These are phyloP conservation scores for Graphium sp. DNA, from an alignment of 2,329 filamentous ascomycete species.

Conservation along the genomic window DNA sequence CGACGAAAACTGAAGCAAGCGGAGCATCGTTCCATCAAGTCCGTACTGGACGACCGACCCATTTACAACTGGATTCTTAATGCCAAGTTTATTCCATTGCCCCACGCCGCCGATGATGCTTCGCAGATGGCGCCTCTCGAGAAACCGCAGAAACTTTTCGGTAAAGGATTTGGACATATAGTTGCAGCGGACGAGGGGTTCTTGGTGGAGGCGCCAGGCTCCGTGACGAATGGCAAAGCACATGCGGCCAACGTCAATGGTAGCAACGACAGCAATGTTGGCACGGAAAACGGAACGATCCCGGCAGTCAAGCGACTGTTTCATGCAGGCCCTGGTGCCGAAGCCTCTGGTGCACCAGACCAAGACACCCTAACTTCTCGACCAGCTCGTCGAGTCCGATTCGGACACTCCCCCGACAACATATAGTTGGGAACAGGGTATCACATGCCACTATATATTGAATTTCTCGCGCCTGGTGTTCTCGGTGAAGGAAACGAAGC, in stretches of 20 bases:
- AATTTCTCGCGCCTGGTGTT: too few relatives aligned
- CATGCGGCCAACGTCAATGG: not conserved
- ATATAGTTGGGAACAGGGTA: not conserved
- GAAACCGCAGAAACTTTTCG: conserved; percentile 31
- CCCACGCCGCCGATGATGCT: conserved; percentile 14
- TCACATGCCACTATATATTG: too few relatives aligned
- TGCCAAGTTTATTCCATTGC: conserved; percentile 22
- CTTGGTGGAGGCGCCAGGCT: conserved; percentile 10
- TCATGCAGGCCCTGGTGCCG: not conserved
- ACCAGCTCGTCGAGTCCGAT: conserved; percentile 16
- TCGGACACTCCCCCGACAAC: conserved; percentile 6
- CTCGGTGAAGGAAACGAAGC: too few relatives aligned
- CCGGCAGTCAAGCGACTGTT: not conserved
- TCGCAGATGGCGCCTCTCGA: conserved; percentile 30
- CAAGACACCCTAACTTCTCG: conserved; percentile 8
- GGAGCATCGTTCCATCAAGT: conserved; percentile 37
- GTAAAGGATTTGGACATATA: conserved; percentile 25
- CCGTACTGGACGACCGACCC: conserved; percentile 36
- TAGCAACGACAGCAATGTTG: too few relatives aligned
- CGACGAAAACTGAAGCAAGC: conserved; percentile 58
- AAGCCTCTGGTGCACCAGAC: not conserved
- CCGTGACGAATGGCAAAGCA: not conserved
- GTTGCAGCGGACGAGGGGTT: conserved; percentile 28
- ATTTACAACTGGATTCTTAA: conserved; percentile 45
- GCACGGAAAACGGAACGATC: too few relatives aligned